These are phyloP conservation scores for Colletotrichum sp. DNA, from an alignment of 2,329 filamentous ascomycete species.

Conservation along the genomic window DNA sequence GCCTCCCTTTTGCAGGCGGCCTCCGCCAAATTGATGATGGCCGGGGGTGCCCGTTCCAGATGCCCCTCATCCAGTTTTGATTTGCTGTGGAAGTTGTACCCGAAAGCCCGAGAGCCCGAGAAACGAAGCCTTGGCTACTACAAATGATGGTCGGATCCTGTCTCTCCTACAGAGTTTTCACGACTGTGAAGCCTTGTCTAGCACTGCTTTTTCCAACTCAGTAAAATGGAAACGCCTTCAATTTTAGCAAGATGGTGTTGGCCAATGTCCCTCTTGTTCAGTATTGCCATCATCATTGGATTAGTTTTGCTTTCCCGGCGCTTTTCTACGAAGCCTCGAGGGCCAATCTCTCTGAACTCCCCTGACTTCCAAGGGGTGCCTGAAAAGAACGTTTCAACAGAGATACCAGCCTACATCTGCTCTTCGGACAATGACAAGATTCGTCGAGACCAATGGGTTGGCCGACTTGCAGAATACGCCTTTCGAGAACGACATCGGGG, in stretches of 20 bases:
- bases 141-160: not conserved
- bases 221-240: not conserved
- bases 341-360: not conserved
- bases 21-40: not conserved
- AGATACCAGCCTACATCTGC: not conserved
- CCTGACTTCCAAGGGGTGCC: not conserved
- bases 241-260: not conserved
- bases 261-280: not conserved
- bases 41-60: not conserved
- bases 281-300: not conserved
- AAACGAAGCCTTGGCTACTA: not conserved
- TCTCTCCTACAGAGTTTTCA: not conserved
- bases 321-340: not conserved
- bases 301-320: not conserved
- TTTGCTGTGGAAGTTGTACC: not conserved
- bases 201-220: not conserved
- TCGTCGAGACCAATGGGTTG: not conserved
- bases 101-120: not conserved
- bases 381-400: not conserved
- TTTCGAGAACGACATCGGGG: not conserved
- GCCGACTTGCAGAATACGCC: not conserved
- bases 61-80: fast-evolving
- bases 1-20: not conserved
- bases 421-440: not conserved
- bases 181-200: not conserved